Percentiles rank a stretch among this genome's conserved stretches.
phyloP scores from a whole-genome alignment of 1,139 yeast species.

The Saccharomyces hybrid region DNA sequence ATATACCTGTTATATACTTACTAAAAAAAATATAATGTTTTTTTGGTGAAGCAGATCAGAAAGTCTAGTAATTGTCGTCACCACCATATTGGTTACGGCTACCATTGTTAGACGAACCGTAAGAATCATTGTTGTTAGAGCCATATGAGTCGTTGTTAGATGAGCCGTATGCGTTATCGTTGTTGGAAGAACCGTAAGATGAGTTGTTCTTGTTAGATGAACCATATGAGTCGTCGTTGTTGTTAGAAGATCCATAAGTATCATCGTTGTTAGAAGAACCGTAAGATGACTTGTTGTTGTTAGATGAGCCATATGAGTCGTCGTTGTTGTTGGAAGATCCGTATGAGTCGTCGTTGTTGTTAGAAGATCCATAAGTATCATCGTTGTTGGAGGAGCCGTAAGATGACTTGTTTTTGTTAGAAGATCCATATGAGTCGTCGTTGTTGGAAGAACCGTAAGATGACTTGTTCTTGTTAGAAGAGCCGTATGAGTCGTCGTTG shows the following conservation, averaged over 20 bases:
- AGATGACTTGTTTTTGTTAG: background rate
- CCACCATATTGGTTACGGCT: background rate
- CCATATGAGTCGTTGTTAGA: too few species aligned
- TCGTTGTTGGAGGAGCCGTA: background rate
- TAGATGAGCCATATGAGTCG: too few species aligned
- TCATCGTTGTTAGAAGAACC: constrained; percentile 6
- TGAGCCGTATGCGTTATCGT: too few species aligned
- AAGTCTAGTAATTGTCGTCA: background rate
- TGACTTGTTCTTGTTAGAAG: background rate
- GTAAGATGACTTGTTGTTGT: constrained; percentile 7
- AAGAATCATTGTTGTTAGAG: too few species aligned
- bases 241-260: constrained; percentile 7
- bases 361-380: too few species aligned
- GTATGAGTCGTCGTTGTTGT: constrained; percentile 6
- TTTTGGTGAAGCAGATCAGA: background rate
- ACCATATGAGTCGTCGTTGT: too few species aligned
- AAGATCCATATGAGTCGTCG: too few species aligned
- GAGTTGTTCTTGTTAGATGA: too few species aligned
- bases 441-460: background rate
- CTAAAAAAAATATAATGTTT: background rate
- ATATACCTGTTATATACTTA: background rate
- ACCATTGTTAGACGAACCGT: background rate
- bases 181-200: too few species aligned
- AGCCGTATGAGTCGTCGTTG: too few species aligned
- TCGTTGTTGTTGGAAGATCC: background rate